These are phyloP conservation scores for Penicillium sp. DNA, from an alignment of 2,329 filamentous ascomycete species.

Conservation along the genomic window DNA sequence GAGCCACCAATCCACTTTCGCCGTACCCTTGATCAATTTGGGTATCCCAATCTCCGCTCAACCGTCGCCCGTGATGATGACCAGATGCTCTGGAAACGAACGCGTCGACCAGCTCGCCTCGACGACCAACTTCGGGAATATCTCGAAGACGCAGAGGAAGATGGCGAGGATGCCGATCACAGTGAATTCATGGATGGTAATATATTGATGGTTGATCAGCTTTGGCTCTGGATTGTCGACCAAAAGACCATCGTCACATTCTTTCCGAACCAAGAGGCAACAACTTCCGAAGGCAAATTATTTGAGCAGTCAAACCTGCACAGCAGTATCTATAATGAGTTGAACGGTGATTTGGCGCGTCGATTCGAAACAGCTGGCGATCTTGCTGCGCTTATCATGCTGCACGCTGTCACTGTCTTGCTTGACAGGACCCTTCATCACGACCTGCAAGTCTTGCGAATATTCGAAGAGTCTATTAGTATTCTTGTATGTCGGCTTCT, in stretches of 20 bases:
- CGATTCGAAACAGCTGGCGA: constrained; percentile 58
- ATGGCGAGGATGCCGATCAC: constrained; percentile 9
- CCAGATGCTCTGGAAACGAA: constrained; percentile 60
- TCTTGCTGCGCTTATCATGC: constrained; percentile 56
- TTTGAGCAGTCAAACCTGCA: constrained; percentile 52
- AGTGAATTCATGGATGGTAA: constrained; percentile 30
- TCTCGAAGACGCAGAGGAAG: constrained; percentile 23
- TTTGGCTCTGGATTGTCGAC: constrained; percentile 51
- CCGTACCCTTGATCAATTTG: constrained; percentile 58
- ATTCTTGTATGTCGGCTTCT: constrained; percentile 26
- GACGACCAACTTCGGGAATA: constrained; percentile 42
- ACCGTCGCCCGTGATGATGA: constrained; percentile 58
- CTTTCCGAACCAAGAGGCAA: constrained; percentile 33
- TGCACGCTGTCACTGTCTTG: constrained; percentile 58
- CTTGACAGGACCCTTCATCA: constrained; percentile 56
- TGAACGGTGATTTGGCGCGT: constrained; percentile 59
- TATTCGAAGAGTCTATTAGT: constrained; percentile 62
- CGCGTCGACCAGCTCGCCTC: constrained; percentile 49
- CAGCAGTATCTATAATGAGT: constrained; percentile 60
- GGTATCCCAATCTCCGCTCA: constrained; percentile 56
- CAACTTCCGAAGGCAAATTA: constrained; percentile 31
- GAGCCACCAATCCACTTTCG: constrained; percentile 58
- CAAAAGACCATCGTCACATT: constrained; percentile 32
- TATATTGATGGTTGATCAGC: constrained; percentile 63
- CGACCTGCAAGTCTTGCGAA: constrained; percentile 58